Evolutionary conservation across 371 early-diverging fungal species (phyloP).

Genomic region (Haplosporangium sp.): DNA sequence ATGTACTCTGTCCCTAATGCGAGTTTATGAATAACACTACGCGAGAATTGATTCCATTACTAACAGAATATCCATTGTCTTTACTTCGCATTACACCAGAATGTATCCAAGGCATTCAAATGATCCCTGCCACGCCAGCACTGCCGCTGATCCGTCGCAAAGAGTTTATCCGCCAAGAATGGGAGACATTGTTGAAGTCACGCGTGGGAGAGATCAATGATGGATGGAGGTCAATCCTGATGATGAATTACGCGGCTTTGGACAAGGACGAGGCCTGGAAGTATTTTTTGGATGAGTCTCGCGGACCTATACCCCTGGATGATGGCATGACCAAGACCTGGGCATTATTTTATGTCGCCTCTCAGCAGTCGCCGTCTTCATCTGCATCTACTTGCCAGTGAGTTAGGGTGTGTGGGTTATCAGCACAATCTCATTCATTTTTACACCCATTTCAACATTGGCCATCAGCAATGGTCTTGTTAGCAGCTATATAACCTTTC

Average conservation of each 20-base stretch:
- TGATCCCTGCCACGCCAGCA: slow-evolving; percentile 82
- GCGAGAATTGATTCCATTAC: too few species aligned
- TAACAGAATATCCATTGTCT: too few species aligned
- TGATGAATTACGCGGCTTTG: slow-evolving; percentile 65
- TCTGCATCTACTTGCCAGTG: too few species aligned
- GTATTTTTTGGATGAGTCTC: slow-evolving; percentile 44
- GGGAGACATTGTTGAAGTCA: slow-evolving; percentile 58
- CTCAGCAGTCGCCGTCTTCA: slow-evolving; percentile 21
- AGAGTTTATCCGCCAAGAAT: slow-evolving; percentile 67
- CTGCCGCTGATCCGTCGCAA: slow-evolving; percentile 59
- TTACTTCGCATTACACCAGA: slow-evolving; percentile 50
- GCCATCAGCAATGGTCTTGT: too few species aligned
- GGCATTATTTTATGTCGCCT: slow-evolving; percentile 68
- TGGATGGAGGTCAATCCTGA: slow-evolving; percentile 69
- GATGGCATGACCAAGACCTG: slow-evolving; percentile 72
- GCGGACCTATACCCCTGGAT: slow-evolving; percentile 52
- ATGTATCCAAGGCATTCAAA: slow-evolving; percentile 84
- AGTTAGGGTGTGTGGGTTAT: too few species aligned
- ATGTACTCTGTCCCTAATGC: background rate
- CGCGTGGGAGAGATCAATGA: slow-evolving; percentile 54
- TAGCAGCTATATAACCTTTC: too few species aligned
- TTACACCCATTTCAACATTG: too few species aligned
- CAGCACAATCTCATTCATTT: too few species aligned
- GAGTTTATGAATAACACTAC: background rate
- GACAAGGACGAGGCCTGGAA: slow-evolving; percentile 60